Evolutionary conservation across 495 filamentous ascomycete species (phyloP).

Genomic region (Glutinoglossum americanum): DNA sequence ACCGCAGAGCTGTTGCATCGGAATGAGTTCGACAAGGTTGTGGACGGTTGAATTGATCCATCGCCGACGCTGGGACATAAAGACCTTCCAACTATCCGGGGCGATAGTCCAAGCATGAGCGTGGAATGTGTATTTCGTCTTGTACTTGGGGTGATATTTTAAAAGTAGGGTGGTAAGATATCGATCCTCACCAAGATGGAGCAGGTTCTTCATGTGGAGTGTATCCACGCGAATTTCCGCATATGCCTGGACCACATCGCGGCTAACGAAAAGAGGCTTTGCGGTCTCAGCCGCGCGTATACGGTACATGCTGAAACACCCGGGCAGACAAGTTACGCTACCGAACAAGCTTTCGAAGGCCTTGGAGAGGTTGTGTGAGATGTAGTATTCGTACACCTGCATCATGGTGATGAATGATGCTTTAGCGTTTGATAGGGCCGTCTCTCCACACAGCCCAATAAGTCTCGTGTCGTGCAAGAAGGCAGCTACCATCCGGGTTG

Average conservation of each 20-base stretch:
- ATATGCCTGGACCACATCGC: slow-evolving; percentile 71
- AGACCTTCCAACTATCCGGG: slow-evolving; percentile 78
- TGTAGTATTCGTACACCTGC: slow-evolving; percentile 98
- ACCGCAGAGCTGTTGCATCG: slow-evolving; percentile 80
- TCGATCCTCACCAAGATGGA: slow-evolving; percentile 88
- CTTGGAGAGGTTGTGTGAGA: slow-evolving; percentile 93
- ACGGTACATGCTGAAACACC: slow-evolving; percentile 97
- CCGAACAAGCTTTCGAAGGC: slow-evolving; percentile 98
- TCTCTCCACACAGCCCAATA: slow-evolving; percentile 88
- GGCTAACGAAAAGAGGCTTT: slow-evolving; percentile 88
- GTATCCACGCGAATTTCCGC: slow-evolving; percentile 88
- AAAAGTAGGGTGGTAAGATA: slow-evolving; percentile 88
- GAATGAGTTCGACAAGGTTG: slow-evolving; percentile 90
- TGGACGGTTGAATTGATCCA: slow-evolving; percentile 99
- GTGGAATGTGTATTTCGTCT: slow-evolving; percentile 88
- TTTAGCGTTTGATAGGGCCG: slow-evolving; percentile 78
- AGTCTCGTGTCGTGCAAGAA: slow-evolving; percentile 82
- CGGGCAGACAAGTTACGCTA: slow-evolving; percentile 89
- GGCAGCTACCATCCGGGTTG: slow-evolving; percentile 75
- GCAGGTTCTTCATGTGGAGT: slow-evolving; percentile 94
- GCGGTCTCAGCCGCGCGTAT: slow-evolving; percentile 82
- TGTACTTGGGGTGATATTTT: slow-evolving; percentile 81
- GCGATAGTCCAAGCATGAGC: slow-evolving; percentile 93
- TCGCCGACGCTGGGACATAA: slow-evolving; percentile 91
- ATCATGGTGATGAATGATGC: slow-evolving; percentile 93